Conservation (phyloP, 257 asterid species). For the Fraxinus cuspidata region DNA sequence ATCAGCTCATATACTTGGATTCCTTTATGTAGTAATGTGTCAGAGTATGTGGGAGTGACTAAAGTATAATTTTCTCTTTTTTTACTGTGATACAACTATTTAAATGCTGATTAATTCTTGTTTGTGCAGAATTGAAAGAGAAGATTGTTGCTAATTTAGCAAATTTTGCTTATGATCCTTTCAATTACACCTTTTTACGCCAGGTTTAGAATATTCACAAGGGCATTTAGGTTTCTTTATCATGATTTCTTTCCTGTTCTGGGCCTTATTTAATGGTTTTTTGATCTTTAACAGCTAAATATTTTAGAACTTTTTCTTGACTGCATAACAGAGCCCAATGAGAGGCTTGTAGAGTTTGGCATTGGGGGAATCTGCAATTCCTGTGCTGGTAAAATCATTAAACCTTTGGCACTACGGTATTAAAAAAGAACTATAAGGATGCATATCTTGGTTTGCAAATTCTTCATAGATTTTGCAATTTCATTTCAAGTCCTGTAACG, state of each 20-base stretch:
- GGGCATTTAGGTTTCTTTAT: background rate
- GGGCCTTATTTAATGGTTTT: background rate
- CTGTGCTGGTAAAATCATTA: slow-evolving; percentile 74
- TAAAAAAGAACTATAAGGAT: background rate
- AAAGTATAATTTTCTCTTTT: slow-evolving; percentile 2
- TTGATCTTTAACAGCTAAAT: slow-evolving; percentile 61
- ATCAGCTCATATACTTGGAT: background rate
- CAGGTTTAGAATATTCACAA: slow-evolving; percentile 53
- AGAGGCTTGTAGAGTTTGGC: slow-evolving; percentile 89
- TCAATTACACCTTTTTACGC: slow-evolving; percentile 72
- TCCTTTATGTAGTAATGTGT: slow-evolving; percentile 12
- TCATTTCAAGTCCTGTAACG: background rate
- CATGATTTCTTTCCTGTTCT: slow-evolving; percentile 2
- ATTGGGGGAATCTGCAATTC: slow-evolving; percentile 91
- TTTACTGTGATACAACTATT: background rate
- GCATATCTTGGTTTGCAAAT: slow-evolving; percentile 1
- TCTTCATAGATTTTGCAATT: background rate
- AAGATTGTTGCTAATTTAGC: slow-evolving; percentile 81
- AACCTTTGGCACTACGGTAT: background rate
- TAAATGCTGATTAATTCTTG: slow-evolving; percentile 21
- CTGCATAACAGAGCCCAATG: slow-evolving; percentile 88
- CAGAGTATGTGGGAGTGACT: background rate
- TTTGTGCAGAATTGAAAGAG: slow-evolving; percentile 77
- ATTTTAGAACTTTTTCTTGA: slow-evolving; percentile 89
- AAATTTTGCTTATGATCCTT: slow-evolving; percentile 96